Conservation (phyloP, 148 eudicot species). For the Amaranthus cruentus region DNA sequence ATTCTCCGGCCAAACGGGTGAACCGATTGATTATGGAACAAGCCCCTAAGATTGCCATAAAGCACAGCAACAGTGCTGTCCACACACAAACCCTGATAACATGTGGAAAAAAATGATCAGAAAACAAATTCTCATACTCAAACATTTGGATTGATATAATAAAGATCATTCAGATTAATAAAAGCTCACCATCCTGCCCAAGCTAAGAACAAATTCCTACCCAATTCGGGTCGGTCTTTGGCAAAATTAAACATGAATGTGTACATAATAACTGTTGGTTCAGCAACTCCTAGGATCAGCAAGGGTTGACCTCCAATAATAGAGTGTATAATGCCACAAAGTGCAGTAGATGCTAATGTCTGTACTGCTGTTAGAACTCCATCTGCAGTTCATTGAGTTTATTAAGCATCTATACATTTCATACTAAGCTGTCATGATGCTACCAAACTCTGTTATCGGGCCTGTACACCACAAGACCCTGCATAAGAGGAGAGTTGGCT, state of each 20-base stretch:
- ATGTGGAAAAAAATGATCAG: slow-evolving; percentile 1
- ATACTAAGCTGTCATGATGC: background rate
- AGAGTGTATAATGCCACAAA: slow-evolving; percentile 88
- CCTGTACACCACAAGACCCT: no score
- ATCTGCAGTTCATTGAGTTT: slow-evolving; percentile 42
- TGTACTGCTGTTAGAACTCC: slow-evolving; percentile 87
- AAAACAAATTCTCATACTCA: background rate
- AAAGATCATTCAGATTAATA: background rate
- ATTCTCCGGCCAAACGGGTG: slow-evolving; percentile 87
- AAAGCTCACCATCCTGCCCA: slow-evolving; percentile 83
- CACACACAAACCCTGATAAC: slow-evolving; percentile 85
- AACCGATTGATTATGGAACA: slow-evolving; percentile 89
- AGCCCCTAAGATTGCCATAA: slow-evolving; percentile 83
- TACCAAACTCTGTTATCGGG: no score
- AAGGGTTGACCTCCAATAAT: slow-evolving; percentile 91
- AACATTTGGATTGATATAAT: background rate
- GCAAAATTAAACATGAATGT: slow-evolving; percentile 89
- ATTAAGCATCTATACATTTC: background rate
- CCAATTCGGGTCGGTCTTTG: slow-evolving; percentile 67
- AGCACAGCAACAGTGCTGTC: slow-evolving; percentile 70
- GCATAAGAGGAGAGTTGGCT: no score
- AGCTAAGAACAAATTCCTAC: slow-evolving; percentile 67
- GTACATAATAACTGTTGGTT: slow-evolving; percentile 91
- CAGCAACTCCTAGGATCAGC: slow-evolving; percentile 86
- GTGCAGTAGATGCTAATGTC: slow-evolving; percentile 74